These are phyloP conservation scores for Pseudotulostoma volvatum DNA, from an alignment of 495 filamentous ascomycete genomes.

Conservation along the genomic window DNA sequence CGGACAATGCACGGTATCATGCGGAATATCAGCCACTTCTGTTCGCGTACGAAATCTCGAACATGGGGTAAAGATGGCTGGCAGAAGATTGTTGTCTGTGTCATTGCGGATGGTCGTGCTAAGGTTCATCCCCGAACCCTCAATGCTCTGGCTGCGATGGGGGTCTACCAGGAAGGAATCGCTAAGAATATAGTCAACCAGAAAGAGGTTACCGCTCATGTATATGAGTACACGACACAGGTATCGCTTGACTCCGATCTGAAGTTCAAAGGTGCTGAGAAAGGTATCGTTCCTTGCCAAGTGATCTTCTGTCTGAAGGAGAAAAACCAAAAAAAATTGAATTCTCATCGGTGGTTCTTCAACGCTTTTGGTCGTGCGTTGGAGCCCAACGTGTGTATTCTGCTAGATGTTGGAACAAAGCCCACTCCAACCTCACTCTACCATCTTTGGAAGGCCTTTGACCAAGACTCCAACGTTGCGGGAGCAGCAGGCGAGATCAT, in stretches of 20 bases:
- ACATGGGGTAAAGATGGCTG: constrained; percentile 97
- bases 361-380: constrained; percentile 91
- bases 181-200: constrained; percentile 96
- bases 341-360: constrained; percentile 99
- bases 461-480: constrained; percentile 89
- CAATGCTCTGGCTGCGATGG: constrained; percentile 91
- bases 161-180: constrained; percentile 97
- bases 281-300: constrained; percentile 96
- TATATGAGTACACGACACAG: constrained; percentile 98
- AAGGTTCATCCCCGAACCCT: constrained; percentile 90
- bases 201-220: constrained; percentile 68
- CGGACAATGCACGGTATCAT: constrained; percentile 98
- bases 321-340: constrained; percentile 93
- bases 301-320: constrained; percentile 99
- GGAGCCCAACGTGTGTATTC: constrained; percentile 89
- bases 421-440: constrained; percentile 80
- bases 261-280: constrained; percentile 98
- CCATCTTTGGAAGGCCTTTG: constrained; percentile 97
- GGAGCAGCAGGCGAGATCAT: constrained; percentile 96
- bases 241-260: constrained; percentile 88
- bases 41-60: constrained; percentile 74
- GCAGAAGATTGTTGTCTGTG: constrained; percentile 98
- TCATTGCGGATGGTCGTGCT: constrained; percentile 83
- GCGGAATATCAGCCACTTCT: constrained; percentile 95
- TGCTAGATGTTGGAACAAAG: constrained; percentile 90